These are phyloP conservation scores for Fraxinus nigra DNA, from an alignment of 305 asterid genomes.

Conservation along the genomic window DNA sequence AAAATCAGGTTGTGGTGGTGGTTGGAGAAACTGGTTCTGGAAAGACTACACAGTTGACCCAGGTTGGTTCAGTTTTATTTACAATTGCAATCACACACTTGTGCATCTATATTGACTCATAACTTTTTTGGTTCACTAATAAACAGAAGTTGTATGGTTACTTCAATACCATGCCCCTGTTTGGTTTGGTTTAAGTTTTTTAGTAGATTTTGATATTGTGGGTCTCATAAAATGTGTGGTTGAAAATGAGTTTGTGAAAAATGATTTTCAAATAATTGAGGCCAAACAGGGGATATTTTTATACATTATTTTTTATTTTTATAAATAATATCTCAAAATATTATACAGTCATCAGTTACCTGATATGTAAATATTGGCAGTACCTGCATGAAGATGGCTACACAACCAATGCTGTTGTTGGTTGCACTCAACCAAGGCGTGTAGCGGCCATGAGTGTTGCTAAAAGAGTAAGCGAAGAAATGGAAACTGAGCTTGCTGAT, in stretches of 20 bases:
- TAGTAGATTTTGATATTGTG: not conserved
- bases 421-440: slow-evolving; percentile 99
- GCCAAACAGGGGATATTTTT: not conserved
- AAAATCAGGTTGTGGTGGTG: slow-evolving; percentile 92
- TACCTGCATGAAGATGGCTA: slow-evolving; percentile 91
- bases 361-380: slow-evolving; percentile 43
- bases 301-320: not conserved
- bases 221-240: not conserved
- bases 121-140: slow-evolving; percentile 15
- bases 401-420: slow-evolving; percentile 67
- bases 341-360: not conserved
- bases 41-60: slow-evolving; percentile 94
- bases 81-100: not conserved
- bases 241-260: not conserved
- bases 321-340: not conserved
- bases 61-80: slow-evolving; percentile 50
- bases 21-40: slow-evolving; percentile 99
- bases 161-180: not conserved
- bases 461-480: slow-evolving; percentile 95
- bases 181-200: not conserved
- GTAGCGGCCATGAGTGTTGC: slow-evolving; percentile 99
- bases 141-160: not conserved
- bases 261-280: not conserved
- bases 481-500: slow-evolving; percentile 91
- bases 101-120: not conserved